phyloP scores from a whole-genome alignment of 306 rosid species.

The Cajanus cajan region DNA sequence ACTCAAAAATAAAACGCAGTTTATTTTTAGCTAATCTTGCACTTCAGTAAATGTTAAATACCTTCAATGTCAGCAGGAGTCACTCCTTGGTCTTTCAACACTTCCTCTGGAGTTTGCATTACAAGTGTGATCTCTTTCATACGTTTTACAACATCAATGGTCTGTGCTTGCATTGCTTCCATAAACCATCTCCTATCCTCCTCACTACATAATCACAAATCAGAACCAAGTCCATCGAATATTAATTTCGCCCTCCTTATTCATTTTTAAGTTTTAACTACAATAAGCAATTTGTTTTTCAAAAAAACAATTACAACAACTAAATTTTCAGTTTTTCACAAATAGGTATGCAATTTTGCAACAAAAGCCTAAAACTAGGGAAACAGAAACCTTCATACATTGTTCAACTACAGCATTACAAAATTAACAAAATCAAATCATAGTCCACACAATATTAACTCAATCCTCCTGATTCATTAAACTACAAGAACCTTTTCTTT shows the following conservation, averaged over 20 bases:
- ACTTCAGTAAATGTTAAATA: background rate
- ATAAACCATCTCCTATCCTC: constrained; percentile 88
- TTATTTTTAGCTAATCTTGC: background rate
- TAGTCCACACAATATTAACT: background rate
- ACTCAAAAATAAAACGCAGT: background rate
- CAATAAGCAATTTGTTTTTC: background rate
- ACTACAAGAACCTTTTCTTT: background rate
- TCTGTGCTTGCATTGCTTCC: constrained; percentile 94
- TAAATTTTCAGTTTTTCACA: background rate
- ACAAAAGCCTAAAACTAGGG: background rate
- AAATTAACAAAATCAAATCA: background rate
- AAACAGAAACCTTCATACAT: background rate
- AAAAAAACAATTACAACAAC: background rate
- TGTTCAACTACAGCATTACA: constrained; percentile 18
- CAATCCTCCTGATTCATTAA: background rate
- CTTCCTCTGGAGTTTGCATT: constrained; percentile 85
- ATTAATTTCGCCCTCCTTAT: background rate
- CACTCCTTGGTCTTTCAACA: constrained; percentile 84
- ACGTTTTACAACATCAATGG: constrained; percentile 74
- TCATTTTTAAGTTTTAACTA: background rate
- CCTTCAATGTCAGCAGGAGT: constrained; percentile 78
- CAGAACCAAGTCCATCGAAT: background rate
- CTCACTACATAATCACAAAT: constrained; percentile 49
- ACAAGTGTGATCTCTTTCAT: constrained; percentile 92
- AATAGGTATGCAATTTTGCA: background rate